Conservation (phyloP, 1,284 basidiomycete species). For the Farysia itapuensis region DNA sequence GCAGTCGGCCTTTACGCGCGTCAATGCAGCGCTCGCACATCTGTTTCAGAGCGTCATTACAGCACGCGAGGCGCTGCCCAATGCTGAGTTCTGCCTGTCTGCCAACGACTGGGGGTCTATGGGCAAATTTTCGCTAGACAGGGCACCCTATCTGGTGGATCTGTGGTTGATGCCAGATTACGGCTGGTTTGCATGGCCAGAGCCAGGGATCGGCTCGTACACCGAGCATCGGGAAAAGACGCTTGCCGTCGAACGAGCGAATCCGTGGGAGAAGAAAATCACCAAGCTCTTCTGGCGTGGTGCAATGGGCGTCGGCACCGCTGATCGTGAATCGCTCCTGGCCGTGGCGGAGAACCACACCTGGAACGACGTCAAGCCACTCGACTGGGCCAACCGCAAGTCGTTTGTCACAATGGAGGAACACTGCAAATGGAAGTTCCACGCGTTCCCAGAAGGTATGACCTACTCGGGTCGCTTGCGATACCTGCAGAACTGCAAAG, state of each 20-base stretch:
- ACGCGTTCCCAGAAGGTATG: conserved; percentile 54
- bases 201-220: conserved; percentile 52
- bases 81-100: conserved; percentile 56
- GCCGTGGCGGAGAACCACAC: conserved; percentile 25
- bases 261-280: conserved; percentile 39
- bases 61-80: conserved; percentile 46
- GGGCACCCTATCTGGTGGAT: conserved; percentile 41
- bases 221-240: conserved; percentile 40
- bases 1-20: conserved; percentile 41
- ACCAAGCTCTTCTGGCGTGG: conserved; percentile 52
- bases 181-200: conserved; percentile 53
- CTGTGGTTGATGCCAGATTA: conserved; percentile 59
- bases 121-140: conserved; percentile 52
- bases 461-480: conserved; percentile 50
- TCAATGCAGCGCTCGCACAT: conserved; percentile 42
- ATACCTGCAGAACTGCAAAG: conserved; percentile 52
- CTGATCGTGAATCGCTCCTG: conserved; percentile 43
- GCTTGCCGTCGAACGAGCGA: conserved; percentile 26
- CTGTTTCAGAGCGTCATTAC: conserved; percentile 43
- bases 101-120: conserved; percentile 51
- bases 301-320: conserved; percentile 46
- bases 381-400: conserved; percentile 39
- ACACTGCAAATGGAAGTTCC: conserved; percentile 56
- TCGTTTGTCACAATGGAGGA: conserved; percentile 44
- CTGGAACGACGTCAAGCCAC: conserved; percentile 46